phyloP scores from a whole-genome alignment of 805 yeast species.

The fission yeast (Schizosaccharomyces pombe) region DNA sequence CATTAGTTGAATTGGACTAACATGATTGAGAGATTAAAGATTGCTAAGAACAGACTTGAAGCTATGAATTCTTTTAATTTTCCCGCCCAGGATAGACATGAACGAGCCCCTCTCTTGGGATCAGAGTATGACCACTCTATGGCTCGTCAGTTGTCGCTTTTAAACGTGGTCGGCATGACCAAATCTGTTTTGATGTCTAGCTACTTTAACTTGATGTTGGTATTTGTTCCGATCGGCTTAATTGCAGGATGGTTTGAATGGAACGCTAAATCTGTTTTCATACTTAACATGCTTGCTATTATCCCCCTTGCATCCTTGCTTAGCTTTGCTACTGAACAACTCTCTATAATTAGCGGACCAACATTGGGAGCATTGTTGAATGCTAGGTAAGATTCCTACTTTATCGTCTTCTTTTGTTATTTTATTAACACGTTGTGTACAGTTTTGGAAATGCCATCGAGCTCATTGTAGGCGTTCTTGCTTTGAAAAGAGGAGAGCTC shows the following conservation, averaged over 20 bases:
- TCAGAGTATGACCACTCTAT: background rate
- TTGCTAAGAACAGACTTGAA: background rate
- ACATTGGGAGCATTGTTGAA: slow-evolving; percentile 83
- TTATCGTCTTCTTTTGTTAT: background rate
- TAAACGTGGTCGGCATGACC: background rate
- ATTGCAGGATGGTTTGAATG: slow-evolving; percentile 39
- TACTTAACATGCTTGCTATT: slow-evolving; percentile 67
- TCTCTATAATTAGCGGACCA: slow-evolving; percentile 69
- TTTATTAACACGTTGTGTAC: background rate
- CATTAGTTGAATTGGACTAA: background rate
- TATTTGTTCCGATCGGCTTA: slow-evolving; percentile 78
- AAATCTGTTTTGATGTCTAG: background rate
- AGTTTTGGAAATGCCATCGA: slow-evolving; percentile 94
- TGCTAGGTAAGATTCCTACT: slow-evolving; percentile 25
- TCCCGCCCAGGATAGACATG: background rate
- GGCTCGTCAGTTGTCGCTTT: background rate
- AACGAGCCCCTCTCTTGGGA: background rate
- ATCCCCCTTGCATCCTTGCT: slow-evolving; percentile 77
- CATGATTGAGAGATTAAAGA: slow-evolving; percentile 1
- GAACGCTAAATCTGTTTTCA: slow-evolving; percentile 33
- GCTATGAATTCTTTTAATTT: background rate
- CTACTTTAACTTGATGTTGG: slow-evolving; percentile 48
- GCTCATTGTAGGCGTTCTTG: slow-evolving; percentile 79
- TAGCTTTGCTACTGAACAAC: slow-evolving; percentile 82
- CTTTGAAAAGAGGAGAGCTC: slow-evolving; percentile 62